Evolutionary conservation across 495 filamentous ascomycete species (phyloP).

Genomic region (Aspergillus steynii): DNA sequence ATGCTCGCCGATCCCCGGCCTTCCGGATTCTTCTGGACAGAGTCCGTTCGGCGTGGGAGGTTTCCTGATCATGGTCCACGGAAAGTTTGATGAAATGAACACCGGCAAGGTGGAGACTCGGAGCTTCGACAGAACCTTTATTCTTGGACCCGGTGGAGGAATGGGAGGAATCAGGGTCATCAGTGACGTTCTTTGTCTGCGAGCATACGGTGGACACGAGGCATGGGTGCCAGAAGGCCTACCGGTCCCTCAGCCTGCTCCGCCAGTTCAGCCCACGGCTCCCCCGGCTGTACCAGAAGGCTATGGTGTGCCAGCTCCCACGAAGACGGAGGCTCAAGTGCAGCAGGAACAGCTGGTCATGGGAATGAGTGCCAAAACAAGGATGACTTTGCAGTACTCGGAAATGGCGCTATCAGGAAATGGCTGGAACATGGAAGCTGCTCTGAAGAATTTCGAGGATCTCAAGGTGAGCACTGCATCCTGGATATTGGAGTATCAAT

Average conservation of each 20-base stretch:
- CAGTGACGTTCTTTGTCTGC: slow-evolving; percentile 74
- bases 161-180: slow-evolving; percentile 69
- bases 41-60: slow-evolving; percentile 67
- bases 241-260: slow-evolving; percentile 15
- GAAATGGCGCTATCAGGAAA: slow-evolving; percentile 69
- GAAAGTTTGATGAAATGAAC: slow-evolving; percentile 77
- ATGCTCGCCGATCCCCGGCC: slow-evolving; percentile 71
- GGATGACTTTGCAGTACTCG: slow-evolving; percentile 72
- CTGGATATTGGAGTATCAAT: background rate
- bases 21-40: slow-evolving; percentile 69
- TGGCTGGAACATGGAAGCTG: slow-evolving; percentile 72
- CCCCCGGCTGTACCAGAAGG: slow-evolving; percentile 35
- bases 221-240: slow-evolving; percentile 55
- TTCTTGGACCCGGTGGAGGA: slow-evolving; percentile 73
- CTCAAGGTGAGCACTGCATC: slow-evolving; percentile 38
- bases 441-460: slow-evolving; percentile 65
- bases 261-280: slow-evolving; percentile 11
- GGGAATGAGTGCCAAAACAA: slow-evolving; percentile 66
- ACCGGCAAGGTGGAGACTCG: slow-evolving; percentile 58
- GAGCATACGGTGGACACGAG: slow-evolving; percentile 62
- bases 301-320: slow-evolving; percentile 41
- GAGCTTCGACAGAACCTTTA: slow-evolving; percentile 83
- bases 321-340: slow-evolving; percentile 44
- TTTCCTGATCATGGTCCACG: slow-evolving; percentile 75
- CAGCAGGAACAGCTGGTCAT: slow-evolving; percentile 63